A percentile compares a stretch with the other conserved stretches of the same genome.
Evolutionary conservation across 805 yeast genomes (phyloP).

Genomic region (Metschnikowia gelsemii): DNA sequence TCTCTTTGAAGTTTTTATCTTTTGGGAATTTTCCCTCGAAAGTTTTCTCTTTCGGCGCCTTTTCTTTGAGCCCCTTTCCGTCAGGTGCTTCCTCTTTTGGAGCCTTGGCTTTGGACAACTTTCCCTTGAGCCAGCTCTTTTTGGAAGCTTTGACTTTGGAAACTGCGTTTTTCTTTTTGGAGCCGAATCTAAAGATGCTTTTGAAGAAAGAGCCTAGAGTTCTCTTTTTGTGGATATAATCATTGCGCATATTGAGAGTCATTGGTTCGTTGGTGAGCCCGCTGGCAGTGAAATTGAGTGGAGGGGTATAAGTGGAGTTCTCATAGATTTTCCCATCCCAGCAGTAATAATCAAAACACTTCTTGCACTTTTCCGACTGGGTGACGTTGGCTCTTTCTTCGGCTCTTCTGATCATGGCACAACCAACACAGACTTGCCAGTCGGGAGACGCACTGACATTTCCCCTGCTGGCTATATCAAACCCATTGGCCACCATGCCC

Average conservation of each 20-base stretch:
- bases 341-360: constrained; percentile 27
- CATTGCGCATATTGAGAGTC: constrained; percentile 14
- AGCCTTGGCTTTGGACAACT: too few species aligned
- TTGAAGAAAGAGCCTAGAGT: not conserved
- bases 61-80: too few species aligned
- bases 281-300: constrained; percentile 29
- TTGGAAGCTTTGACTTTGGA: not conserved
- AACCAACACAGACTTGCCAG: constrained; percentile 30
- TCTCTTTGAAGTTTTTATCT: too few species aligned
- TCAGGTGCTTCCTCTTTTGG: too few species aligned
- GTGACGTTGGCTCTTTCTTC: constrained; percentile 25
- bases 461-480: constrained; percentile 53
- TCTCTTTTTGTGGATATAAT: constrained; percentile 10
- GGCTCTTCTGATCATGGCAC: constrained; percentile 30
- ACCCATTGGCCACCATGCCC: constrained; percentile 70
- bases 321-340: constrained; percentile 27
- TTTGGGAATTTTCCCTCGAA: not conserved
- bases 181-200: not conserved
- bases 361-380: constrained; percentile 27
- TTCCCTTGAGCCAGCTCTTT: not conserved
- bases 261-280: constrained; percentile 31
- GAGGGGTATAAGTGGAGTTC: constrained; percentile 19
- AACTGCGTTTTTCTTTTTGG: not conserved
- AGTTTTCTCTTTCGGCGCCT: too few species aligned
- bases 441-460: constrained; percentile 10